Evolutionary conservation across 345 rosid genomes (phyloP).

Genomic region (Diplotaxis tenuifolia): DNA sequence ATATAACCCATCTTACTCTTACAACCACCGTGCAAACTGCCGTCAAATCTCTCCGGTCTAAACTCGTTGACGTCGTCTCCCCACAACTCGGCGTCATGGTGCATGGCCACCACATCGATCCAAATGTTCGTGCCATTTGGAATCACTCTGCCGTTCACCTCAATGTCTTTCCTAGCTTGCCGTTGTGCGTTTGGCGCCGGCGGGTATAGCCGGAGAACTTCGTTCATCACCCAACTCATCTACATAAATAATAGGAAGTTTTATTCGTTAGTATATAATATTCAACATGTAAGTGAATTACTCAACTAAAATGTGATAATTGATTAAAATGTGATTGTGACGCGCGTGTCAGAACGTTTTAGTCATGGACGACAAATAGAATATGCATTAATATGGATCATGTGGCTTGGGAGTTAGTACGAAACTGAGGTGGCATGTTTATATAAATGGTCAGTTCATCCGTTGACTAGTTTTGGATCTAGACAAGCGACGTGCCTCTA

Average conservation of each 20-base stretch:
- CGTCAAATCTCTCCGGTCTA: slow-evolving; percentile 77
- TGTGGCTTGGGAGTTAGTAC: not conserved
- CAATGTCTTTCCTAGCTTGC: slow-evolving; percentile 64
- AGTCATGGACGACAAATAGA: not conserved
- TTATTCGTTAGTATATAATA: not conserved
- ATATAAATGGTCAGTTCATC: not conserved
- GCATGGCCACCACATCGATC: slow-evolving; percentile 90
- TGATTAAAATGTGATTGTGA: not conserved
- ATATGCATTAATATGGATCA: not conserved
- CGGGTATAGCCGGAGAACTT: slow-evolving; percentile 67
- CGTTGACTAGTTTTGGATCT: slow-evolving; percentile 25
- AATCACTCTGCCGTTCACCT: slow-evolving; percentile 44
- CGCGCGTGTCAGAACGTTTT: slow-evolving; percentile 20
- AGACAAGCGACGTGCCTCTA: slow-evolving; percentile 3
- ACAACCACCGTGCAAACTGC: slow-evolving; percentile 72
- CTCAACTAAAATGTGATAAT: not conserved
- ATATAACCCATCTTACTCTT: slow-evolving; percentile 82
- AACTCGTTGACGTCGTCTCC: slow-evolving; percentile 74
- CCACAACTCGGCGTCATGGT: slow-evolving; percentile 81
- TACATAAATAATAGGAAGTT: slow-evolving; percentile 32
- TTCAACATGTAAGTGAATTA: not conserved
- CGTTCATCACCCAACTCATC: slow-evolving; percentile 94
- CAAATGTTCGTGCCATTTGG: slow-evolving; percentile 79
- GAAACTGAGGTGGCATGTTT: not conserved
- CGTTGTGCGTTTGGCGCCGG: slow-evolving; percentile 86